A percentile compares a stretch with the other conserved stretches of the same genome.
Conservation (phyloP, 805 yeast genomes). For the Cyberlindnera saturnus region DNA sequence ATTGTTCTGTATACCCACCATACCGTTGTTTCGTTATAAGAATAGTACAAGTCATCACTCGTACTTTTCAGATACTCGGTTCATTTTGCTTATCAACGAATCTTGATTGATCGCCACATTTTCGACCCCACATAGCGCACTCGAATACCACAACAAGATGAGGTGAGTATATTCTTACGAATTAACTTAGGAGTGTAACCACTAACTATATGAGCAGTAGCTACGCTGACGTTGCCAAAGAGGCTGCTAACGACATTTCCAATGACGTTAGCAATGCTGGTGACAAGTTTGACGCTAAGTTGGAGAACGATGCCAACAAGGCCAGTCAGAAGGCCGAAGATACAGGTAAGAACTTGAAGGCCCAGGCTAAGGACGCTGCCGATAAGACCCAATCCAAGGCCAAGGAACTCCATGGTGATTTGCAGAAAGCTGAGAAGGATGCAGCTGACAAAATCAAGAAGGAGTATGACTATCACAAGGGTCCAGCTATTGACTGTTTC, state of each 20-base stretch:
- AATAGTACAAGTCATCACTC: too few relatives aligned
- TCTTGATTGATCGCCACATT: not conserved
- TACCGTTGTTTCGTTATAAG: too few relatives aligned
- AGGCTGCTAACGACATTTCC: constrained; percentile 14
- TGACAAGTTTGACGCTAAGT: constrained; percentile 2
- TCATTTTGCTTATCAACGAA: too few relatives aligned
- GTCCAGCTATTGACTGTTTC: constrained; percentile 20
- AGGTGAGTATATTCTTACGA: constrained; percentile 3
- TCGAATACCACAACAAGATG: not conserved
- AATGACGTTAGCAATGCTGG: constrained; percentile 12
- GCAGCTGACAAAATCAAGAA: constrained; percentile 28
- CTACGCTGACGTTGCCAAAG: constrained; percentile 18
- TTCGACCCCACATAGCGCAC: not conserved
- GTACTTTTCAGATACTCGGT: too few relatives aligned
- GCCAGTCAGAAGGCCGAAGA: constrained; percentile 16
- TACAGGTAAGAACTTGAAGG: constrained; percentile 16
- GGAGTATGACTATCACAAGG: constrained; percentile 25
- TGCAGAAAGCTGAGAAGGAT: constrained; percentile 31
- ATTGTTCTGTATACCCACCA: too few relatives aligned
- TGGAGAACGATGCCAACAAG: constrained; percentile 4
- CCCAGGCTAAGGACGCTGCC: constrained; percentile 14
- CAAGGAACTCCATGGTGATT: constrained; percentile 10
- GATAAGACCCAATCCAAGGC: constrained; percentile 21
- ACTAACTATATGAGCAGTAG: not conserved
- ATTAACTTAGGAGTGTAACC: too few relatives aligned